Conservation (phyloP, 1,284 basidiomycete species). For the Golubevia pallescens region DNA sequence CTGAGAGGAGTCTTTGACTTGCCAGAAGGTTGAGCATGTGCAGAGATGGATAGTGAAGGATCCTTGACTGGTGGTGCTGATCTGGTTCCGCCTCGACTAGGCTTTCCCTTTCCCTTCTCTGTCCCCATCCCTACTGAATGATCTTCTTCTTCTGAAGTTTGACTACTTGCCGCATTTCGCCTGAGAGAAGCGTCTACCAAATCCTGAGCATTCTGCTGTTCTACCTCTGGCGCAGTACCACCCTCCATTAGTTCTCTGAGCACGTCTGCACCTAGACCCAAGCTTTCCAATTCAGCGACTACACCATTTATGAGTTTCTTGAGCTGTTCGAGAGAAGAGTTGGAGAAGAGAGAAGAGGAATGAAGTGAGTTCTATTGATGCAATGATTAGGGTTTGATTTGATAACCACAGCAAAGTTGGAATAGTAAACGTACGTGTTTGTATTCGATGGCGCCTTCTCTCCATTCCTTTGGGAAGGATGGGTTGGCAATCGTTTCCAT, state of each 20-base stretch:
- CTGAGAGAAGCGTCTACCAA: background rate
- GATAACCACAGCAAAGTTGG: background rate
- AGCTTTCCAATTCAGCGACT: conserved; percentile 77
- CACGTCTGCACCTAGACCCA: conserved; percentile 75
- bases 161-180: no score
- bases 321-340: conserved; percentile 68
- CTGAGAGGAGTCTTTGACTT: conserved; percentile 1
- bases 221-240: no score
- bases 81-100: no score
- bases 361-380: background rate
- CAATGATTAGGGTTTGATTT: background rate
- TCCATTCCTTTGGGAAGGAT: conserved; percentile 77
- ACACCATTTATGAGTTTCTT: conserved; percentile 91
- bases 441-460: conserved; percentile 83
- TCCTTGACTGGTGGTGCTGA: no score
- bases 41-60: no score
- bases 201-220: conserved; percentile 19
- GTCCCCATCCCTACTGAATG: no score
- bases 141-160: no score
- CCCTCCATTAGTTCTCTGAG: conserved; percentile 68
- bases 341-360: background rate
- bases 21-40: no score
- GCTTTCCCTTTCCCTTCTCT: no score
- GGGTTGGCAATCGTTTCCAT: conserved; percentile 71
- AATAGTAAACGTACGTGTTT: conserved; percentile 70